Percentiles rank a stretch among this genome's conserved stretches.
These are phyloP conservation scores for Grosmannia clavigera DNA, from an alignment of 2,329 filamentous ascomycete species.

Conservation along the genomic window DNA sequence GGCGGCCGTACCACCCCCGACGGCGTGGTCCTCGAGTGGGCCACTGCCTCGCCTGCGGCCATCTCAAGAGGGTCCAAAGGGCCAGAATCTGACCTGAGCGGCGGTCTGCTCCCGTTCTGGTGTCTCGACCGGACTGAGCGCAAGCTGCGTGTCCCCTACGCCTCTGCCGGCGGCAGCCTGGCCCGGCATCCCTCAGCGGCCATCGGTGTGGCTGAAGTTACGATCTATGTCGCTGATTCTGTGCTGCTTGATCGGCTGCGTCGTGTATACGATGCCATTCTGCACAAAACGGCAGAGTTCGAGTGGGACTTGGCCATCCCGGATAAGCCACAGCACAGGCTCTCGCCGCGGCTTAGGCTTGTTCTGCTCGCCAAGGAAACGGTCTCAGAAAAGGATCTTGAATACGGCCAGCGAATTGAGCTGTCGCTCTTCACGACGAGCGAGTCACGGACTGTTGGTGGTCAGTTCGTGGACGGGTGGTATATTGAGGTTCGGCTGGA, in stretches of 20 bases:
- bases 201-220: constrained; percentile 34
- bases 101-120: constrained; percentile 50
- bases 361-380: not conserved
- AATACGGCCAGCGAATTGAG: constrained; percentile 1
- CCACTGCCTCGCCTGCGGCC: constrained; percentile 26
- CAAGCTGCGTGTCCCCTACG: constrained; percentile 39
- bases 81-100: constrained; percentile 14
- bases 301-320: constrained; percentile 7
- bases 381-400: not conserved
- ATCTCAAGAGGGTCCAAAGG: constrained; percentile 15
- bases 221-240: constrained; percentile 20
- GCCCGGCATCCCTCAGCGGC: constrained; percentile 37
- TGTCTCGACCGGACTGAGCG: constrained; percentile 50
- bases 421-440: constrained; percentile 7
- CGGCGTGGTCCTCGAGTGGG: constrained; percentile 46
- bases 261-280: constrained; percentile 19
- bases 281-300: not conserved
- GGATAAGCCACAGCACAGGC: not conserved
- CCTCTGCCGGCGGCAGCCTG: constrained; percentile 17
- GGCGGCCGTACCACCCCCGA: constrained; percentile 44
- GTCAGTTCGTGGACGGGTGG: constrained; percentile 10
- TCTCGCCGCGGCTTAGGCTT: not conserved
- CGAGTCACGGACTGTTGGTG: constrained; percentile 2
- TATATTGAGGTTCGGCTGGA: constrained; percentile 5
- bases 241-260: constrained; percentile 13